Base-by-base conservation (phyloP, 192 early-diverging fungal genomes). In the Pilobolus umbonatus region DNA sequence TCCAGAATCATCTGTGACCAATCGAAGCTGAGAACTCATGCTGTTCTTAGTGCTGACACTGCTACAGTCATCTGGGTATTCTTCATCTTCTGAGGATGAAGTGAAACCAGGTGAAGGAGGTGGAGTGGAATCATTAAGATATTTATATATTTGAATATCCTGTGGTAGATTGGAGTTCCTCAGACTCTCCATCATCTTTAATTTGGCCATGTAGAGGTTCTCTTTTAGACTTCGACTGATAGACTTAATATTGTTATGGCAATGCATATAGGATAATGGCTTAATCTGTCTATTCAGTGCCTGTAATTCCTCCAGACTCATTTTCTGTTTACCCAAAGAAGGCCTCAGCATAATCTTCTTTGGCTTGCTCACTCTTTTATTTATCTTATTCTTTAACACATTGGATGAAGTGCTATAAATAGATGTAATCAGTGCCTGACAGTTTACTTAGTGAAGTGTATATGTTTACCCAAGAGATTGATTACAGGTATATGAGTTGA, bases 101-200 rank as follows among this genome's bases (percentile, higher is more conserved):
- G 36, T 32, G 19, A 34, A 42, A n/a, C 19, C 22, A 11, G 51
- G 15, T 53, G 51, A 26, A 38, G 12, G 24, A 25, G 34, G 31
- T 12, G 17, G 19, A 36, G 32, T 31, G 25, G 32, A 24, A 34
- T 30, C 22, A 19, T 35, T 15, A 54, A 54, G 52, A 14, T 32
- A 54, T 12, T 54, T 31, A 54, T 54, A 54, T 21, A 54, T 54
- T 36, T 54, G 32, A 38, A 54, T 32, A 34, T 54, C 52, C 32
- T 54, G 21, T 36, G 52, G 52, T 36, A 7, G 14, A 54, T n/a
- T 34, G 21, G 52, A 54, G 12, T 34, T 19, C 31, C 38, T 35
- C 21, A 54, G 38, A 22, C 31, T 54, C 21, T 22, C 35, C 52
- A 54, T 54, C 34, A 54, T 36, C 52, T 36, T 54, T 14, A 32